phyloP scores from a whole-genome alignment of 306 rosid species.

The Cyclanthera cordifolia region DNA sequence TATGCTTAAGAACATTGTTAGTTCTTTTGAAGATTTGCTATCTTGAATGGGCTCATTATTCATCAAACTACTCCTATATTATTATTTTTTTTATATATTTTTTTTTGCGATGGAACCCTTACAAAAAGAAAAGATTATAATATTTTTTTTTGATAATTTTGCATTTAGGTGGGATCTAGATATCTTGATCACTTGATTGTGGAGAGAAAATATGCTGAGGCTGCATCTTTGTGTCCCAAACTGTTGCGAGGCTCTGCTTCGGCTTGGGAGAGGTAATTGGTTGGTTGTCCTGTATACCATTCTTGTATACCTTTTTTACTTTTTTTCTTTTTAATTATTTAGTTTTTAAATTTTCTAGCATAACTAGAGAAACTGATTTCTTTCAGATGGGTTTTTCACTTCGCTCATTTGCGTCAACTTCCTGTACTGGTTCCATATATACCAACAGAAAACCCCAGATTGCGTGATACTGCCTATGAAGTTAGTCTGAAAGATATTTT shows the following conservation, averaged over 20 bases:
- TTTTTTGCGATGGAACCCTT: too few relatives aligned
- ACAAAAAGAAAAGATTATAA: background rate
- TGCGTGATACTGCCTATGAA: conserved; percentile 94
- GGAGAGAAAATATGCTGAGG: conserved; percentile 90
- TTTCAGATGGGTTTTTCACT: conserved; percentile 95
- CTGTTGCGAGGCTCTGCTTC: conserved; percentile 78
- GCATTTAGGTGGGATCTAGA: conserved; percentile 80
- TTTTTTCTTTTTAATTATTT: too few relatives aligned
- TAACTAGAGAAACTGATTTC: conserved; percentile 22
- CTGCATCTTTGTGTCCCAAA: conserved; percentile 89
- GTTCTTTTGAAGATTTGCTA: too few relatives aligned
- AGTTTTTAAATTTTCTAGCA: conserved; percentile 5
- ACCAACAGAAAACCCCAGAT: conserved; percentile 73
- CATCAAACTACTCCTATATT: too few relatives aligned
- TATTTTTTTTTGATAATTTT: conserved; percentile 2
- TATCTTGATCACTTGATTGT: conserved; percentile 96
- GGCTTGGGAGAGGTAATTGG: conserved; percentile 85
- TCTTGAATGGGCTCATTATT: too few relatives aligned
- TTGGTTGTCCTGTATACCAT: background rate
- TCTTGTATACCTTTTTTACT: conserved; percentile 3
- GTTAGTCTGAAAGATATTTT: conserved; percentile 33
- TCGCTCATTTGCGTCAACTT: conserved; percentile 96
- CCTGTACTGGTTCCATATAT: conserved; percentile 84
- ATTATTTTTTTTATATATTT: too few relatives aligned
- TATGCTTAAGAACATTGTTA: too few relatives aligned